Percentiles rank a stretch among this genome's conserved stretches.
phyloP scores from a whole-genome alignment of 192 early-diverging fungal species.

The Dissophora globulifera region DNA sequence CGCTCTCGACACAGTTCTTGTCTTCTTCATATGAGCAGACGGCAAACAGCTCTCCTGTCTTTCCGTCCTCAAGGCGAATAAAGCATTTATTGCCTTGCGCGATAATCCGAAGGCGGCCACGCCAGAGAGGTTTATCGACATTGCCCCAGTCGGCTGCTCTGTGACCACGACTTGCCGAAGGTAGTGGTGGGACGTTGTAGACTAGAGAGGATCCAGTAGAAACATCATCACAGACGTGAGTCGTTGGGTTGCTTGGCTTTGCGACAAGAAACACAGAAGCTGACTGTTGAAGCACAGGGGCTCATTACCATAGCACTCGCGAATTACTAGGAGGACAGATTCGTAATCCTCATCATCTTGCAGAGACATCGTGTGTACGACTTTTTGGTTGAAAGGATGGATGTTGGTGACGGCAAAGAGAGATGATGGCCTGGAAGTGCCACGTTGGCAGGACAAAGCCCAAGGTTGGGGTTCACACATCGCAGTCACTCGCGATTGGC shows the following conservation, averaged over 20 bases:
- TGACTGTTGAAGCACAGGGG: too few relatives aligned
- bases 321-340: slow-evolving; percentile 80
- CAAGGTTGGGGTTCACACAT: too few relatives aligned
- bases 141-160: slow-evolving; percentile 86
- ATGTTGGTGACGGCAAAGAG: too few relatives aligned
- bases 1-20: slow-evolving; percentile 77
- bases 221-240: too few relatives aligned
- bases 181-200: slow-evolving; percentile 77
- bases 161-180: slow-evolving; percentile 56
- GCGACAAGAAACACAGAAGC: too few relatives aligned
- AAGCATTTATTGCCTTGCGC: slow-evolving; percentile 70
- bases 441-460: too few relatives aligned
- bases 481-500: too few relatives aligned
- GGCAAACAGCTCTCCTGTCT: slow-evolving; percentile 84
- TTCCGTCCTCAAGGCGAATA: slow-evolving; percentile 79
- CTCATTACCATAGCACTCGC: slow-evolving; percentile 77
- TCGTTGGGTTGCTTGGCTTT: too few relatives aligned
- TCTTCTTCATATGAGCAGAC: slow-evolving; percentile 77
- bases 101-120: slow-evolving; percentile 80
- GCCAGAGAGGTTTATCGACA: slow-evolving; percentile 79
- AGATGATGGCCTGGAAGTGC: too few relatives aligned
- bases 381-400: background rate
- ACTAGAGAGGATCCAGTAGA: too few relatives aligned
- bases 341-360: slow-evolving; percentile 75
- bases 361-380: slow-evolving; percentile 15